These are phyloP conservation scores for Podaxis sp. DNA, from an alignment of 768 basidiomycete genomes.

Conservation along the genomic window DNA sequence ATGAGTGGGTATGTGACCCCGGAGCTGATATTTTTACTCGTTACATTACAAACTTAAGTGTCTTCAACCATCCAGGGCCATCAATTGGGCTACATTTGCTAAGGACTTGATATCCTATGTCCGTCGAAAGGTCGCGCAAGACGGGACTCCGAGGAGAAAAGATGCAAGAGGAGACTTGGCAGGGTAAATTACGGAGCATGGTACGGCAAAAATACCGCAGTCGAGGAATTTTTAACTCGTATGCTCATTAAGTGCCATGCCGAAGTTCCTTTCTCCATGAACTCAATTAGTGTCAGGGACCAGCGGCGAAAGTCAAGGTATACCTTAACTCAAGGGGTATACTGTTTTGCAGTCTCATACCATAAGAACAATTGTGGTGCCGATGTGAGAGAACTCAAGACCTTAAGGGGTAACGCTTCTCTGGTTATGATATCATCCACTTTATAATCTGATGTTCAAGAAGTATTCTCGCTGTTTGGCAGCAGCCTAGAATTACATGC, in stretches of 20 bases:
- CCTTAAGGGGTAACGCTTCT: background rate
- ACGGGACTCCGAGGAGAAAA: too few species aligned
- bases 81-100: too few species aligned
- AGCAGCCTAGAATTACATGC: background rate
- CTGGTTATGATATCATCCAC: background rate
- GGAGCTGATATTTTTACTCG: too few species aligned
- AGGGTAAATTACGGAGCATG: too few species aligned
- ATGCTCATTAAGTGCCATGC: background rate
- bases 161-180: too few species aligned
- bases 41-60: too few species aligned
- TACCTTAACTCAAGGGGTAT: background rate
- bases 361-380: background rate
- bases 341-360: background rate
- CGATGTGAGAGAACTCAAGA: background rate
- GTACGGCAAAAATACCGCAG: too few species aligned
- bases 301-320: background rate
- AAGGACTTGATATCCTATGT: too few species aligned
- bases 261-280: background rate
- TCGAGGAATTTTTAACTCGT: too few species aligned
- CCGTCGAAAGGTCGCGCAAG: too few species aligned
- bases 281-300: background rate
- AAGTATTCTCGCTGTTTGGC: background rate
- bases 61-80: too few species aligned
- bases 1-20: too few species aligned
- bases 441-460: background rate